Conservation (phyloP, 495 filamentous ascomycete genomes). For the Aspergillus coremiiformis region DNA sequence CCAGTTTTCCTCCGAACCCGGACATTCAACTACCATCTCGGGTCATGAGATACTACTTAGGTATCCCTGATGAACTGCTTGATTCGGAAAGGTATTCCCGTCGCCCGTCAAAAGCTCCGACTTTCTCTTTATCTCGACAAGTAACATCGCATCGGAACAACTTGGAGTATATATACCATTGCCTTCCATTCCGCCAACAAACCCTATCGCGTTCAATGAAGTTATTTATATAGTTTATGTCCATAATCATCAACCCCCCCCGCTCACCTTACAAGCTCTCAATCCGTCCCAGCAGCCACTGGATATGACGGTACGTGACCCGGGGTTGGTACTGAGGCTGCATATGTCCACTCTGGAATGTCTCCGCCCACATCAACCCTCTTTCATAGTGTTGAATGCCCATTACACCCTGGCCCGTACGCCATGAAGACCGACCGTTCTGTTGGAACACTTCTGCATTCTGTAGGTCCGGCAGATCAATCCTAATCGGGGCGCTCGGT, state of each 20-base stretch:
- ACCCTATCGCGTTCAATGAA: not conserved
- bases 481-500: constrained; percentile 33
- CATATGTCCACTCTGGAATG: constrained; percentile 58
- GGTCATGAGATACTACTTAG: not conserved
- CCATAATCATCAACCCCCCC: not conserved
- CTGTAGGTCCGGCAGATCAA: constrained; percentile 30
- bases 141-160: not conserved
- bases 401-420: constrained; percentile 47
- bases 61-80: too few relatives aligned
- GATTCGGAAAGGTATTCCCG: not conserved
- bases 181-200: not conserved
- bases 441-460: constrained; percentile 24
- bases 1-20: not conserved
- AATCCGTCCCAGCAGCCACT: constrained; percentile 55
- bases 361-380: constrained; percentile 60
- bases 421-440: constrained; percentile 20
- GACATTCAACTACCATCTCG: too few relatives aligned
- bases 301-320: constrained; percentile 60
- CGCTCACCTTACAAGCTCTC: constrained; percentile 5
- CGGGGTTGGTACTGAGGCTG: constrained; percentile 59
- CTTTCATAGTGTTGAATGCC: constrained; percentile 62
- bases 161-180: not conserved
- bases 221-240: not conserved
- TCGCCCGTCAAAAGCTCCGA: not conserved
- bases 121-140: not conserved